Conservation (phyloP, 177 flowering plant genomes). For the Vitis hybrid region DNA sequence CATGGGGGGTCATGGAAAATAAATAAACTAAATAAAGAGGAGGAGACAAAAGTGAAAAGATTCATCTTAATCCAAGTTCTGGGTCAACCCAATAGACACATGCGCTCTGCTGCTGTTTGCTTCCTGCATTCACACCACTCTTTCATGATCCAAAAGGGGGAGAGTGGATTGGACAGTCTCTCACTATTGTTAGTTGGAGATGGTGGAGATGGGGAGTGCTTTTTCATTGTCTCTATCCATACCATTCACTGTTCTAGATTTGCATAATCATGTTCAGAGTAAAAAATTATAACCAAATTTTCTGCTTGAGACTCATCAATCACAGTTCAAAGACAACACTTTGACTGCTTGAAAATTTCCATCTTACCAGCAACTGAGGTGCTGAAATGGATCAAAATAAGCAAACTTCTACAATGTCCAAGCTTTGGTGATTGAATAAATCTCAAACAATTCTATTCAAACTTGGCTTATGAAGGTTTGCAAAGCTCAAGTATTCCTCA, state of each 20-base stretch:
- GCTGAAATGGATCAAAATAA: too few species aligned
- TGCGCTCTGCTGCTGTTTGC: neutral
- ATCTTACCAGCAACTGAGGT: too few species aligned
- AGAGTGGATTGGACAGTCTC: slow-evolving; percentile 2
- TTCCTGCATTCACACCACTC: slow-evolving; percentile 5
- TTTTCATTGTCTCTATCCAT: slow-evolving; percentile 24
- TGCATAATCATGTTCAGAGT: neutral
- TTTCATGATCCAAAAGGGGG: slow-evolving; percentile 3
- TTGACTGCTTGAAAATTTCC: too few species aligned
- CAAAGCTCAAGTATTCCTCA: too few species aligned
- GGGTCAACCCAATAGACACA: slow-evolving; percentile 8
- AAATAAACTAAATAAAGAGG: neutral
- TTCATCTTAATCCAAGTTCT: slow-evolving; percentile 11
- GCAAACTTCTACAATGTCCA: too few species aligned
- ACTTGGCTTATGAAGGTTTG: too few species aligned
- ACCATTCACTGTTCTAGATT: neutral
- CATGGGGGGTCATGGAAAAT: neutral
- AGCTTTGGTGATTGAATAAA: too few species aligned
- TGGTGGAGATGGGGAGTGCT: slow-evolving; percentile 17
- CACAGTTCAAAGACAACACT: too few species aligned
- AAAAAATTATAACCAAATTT: too few species aligned
- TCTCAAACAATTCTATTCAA: too few species aligned
- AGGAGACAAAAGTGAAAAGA: neutral
- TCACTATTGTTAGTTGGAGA: slow-evolving; percentile 19
- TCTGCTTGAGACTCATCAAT: too few species aligned